A percentile compares a stretch with the other conserved stretches of the same genome.
phyloP scores from a whole-genome alignment of 805 yeast genomes.

The Ogataea thermomethanolica region DNA sequence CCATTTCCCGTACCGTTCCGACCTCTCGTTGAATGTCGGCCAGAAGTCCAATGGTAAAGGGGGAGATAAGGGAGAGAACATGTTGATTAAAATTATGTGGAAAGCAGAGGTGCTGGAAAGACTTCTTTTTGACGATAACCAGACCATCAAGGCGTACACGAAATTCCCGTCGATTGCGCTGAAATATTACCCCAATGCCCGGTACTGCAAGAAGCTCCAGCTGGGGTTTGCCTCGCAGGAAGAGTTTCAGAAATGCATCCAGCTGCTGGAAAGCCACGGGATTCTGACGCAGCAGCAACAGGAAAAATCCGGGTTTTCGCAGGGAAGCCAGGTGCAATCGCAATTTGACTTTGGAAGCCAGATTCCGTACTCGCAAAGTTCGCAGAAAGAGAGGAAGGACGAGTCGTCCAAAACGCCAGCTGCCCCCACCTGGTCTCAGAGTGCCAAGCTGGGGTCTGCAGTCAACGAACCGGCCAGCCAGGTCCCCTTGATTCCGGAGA shows the following conservation, averaged over 20 bases:
- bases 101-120: conserved; percentile 24
- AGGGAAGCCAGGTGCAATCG: conserved; percentile 1
- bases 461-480: not conserved
- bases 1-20: conserved; percentile 26
- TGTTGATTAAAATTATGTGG: conserved; percentile 22
- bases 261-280: conserved; percentile 14
- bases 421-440: conserved; percentile 7
- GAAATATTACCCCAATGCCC: conserved; percentile 18
- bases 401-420: not conserved
- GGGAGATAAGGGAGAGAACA: conserved; percentile 1
- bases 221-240: conserved; percentile 14
- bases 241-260: conserved; percentile 17
- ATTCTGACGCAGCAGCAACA: conserved; percentile 13
- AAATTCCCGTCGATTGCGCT: conserved; percentile 26
- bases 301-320: conserved; percentile 1
- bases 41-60: not conserved
- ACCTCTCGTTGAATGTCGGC: conserved; percentile 18
- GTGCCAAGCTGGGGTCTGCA: not conserved
- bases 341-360: conserved; percentile 7
- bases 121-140: conserved; percentile 18
- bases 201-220: conserved; percentile 19
- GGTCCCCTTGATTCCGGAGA: not conserved
- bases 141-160: conserved; percentile 19
- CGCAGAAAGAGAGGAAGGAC: conserved; percentile 3
- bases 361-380: conserved; percentile 7